phyloP scores from a whole-genome alignment of 1,284 basidiomycete species.

The Moesziomyces sp. region DNA sequence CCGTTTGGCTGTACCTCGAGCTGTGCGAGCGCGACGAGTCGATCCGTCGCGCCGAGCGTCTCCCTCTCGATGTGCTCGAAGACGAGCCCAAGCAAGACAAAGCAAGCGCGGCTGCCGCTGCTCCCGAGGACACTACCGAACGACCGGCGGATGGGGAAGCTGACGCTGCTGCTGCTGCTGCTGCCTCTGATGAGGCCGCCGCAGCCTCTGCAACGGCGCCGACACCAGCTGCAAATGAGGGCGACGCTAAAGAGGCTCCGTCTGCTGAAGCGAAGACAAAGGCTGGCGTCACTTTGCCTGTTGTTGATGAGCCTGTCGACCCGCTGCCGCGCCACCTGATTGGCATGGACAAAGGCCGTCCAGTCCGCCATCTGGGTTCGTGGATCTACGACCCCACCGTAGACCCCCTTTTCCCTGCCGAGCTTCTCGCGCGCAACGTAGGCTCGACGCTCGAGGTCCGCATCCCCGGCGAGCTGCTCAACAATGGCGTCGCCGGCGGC shows the following conservation, averaged over 20 bases:
- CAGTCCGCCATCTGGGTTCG: conserved; percentile 61
- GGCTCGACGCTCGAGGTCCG: conserved; percentile 65
- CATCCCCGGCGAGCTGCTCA: conserved; percentile 56
- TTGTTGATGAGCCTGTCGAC: conserved; percentile 26
- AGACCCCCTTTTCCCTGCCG: conserved; percentile 59
- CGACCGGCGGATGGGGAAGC: conserved; percentile 1
- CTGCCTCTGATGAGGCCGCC: neutral
- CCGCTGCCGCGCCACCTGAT: conserved; percentile 49
- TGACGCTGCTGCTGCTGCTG: neutral
- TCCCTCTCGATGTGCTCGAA: conserved; percentile 23
- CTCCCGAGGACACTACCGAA: neutral
- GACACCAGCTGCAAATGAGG: neutral
- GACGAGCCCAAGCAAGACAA: conserved; percentile 29
- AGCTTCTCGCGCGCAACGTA: conserved; percentile 61
- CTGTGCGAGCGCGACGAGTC: conserved; percentile 59
- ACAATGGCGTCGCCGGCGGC: conserved; percentile 22
- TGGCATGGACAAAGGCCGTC: conserved; percentile 60
- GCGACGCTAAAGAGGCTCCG: neutral
- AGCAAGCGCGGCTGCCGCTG: conserved; percentile 5
- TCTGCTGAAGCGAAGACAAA: neutral
- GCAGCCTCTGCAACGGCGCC: neutral
- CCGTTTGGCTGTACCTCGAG: conserved; percentile 65
- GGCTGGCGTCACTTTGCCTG: conserved; percentile 5
- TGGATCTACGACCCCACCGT: conserved; percentile 61
- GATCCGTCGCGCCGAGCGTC: conserved; percentile 25